Evolutionary conservation across 257 asterid genomes (phyloP).

Genomic region (Petunia axillaris): DNA sequence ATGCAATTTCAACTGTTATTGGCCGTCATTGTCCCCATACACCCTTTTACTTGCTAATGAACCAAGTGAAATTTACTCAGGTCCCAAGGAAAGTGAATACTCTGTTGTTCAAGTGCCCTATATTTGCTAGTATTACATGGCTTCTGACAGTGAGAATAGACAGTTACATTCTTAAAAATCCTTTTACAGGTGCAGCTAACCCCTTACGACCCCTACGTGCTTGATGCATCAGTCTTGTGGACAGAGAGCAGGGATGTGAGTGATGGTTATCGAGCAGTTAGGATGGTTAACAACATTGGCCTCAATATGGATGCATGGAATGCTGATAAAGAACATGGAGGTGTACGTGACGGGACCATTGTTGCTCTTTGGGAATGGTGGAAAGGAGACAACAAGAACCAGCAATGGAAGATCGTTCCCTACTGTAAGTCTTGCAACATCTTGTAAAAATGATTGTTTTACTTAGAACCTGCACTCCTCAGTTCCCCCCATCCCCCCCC

Average conservation of each 20-base stretch:
- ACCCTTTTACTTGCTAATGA: background rate
- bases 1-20: conserved; percentile 11
- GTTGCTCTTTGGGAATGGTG: conserved; percentile 97
- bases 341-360: conserved; percentile 78
- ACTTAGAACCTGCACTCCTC: background rate
- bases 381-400: conserved; percentile 80
- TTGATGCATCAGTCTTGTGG: conserved; percentile 90
- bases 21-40: background rate
- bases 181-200: conserved; percentile 42
- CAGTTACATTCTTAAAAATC: background rate
- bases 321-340: conserved; percentile 87
- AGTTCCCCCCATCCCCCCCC: no score
- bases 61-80: background rate
- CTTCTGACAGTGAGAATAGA: background rate
- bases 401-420: conserved; percentile 84
- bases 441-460: background rate
- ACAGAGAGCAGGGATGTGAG: conserved; percentile 85
- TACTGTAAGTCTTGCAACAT: conserved; percentile 64
- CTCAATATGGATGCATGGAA: conserved; percentile 80
- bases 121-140: conserved; percentile 1
- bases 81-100: background rate
- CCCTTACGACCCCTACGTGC: conserved; percentile 61
- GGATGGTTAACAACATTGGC: conserved; percentile 82
- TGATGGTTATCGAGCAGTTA: conserved; percentile 66
- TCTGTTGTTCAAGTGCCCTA: background rate